phyloP scores from a whole-genome alignment of 768 basidiomycete species.

The Fomitopsis serialis region DNA sequence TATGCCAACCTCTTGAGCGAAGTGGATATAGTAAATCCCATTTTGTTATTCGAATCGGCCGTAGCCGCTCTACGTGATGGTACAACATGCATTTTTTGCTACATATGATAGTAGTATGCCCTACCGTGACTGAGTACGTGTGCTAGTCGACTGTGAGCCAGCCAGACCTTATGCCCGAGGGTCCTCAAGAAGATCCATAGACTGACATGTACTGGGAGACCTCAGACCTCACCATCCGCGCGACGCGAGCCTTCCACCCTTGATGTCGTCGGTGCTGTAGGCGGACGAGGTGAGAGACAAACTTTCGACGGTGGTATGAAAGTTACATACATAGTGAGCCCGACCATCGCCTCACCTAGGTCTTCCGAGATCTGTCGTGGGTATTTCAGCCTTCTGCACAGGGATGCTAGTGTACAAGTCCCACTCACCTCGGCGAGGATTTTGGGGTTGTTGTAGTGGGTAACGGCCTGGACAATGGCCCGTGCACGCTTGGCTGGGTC shows the following conservation, averaged over 20 bases:
- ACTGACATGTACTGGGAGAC: too few species aligned
- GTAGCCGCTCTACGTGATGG: not conserved
- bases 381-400: not conserved
- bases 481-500: constrained; percentile 91
- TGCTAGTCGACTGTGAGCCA: too few species aligned
- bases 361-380: constrained; percentile 62
- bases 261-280: constrained; percentile 54
- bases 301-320: not conserved
- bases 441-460: constrained; percentile 93
- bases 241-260: constrained; percentile 64
- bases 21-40: too few species aligned
- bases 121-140: too few species aligned
- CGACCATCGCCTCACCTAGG: constrained; percentile 91
- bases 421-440: constrained; percentile 74
- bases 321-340: constrained; percentile 71
- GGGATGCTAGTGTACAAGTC: not conserved
- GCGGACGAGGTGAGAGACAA: not conserved
- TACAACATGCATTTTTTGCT: not conserved
- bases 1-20: too few species aligned
- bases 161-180: too few species aligned
- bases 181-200: too few species aligned
- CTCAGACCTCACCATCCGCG: constrained; percentile 58
- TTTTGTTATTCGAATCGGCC: too few species aligned
- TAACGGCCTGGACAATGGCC: constrained; percentile 95
- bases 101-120: not conserved